These are phyloP conservation scores for Chlorella sp. DNA, from an alignment of 139 green algal genomes.

Conservation along the genomic window DNA sequence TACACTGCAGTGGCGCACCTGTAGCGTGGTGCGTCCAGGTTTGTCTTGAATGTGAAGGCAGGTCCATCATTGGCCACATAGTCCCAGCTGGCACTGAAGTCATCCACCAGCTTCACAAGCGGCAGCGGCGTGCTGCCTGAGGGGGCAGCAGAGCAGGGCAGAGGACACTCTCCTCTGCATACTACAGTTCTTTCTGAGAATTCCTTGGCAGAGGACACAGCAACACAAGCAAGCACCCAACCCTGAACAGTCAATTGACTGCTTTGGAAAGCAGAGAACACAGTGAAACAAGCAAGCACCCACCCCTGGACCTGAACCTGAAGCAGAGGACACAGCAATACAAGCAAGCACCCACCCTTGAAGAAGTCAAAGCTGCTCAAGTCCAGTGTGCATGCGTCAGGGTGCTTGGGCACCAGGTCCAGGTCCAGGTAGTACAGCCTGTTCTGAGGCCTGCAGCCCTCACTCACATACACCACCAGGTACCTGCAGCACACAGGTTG, in stretches of 20 bases:
- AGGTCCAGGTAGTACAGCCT: constrained; percentile 46
- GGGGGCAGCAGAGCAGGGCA: too few relatives aligned
- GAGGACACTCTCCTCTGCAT: too few relatives aligned
- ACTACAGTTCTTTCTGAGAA: too few relatives aligned
- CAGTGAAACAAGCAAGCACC: too few relatives aligned
- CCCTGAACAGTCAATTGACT: too few relatives aligned
- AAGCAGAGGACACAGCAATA: too few relatives aligned
- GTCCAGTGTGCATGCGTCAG: constrained; percentile 30
- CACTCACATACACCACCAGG: constrained; percentile 58
- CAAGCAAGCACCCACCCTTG: constrained; percentile 33
- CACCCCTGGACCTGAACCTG: too few relatives aligned
- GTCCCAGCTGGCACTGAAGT: constrained; percentile 68
- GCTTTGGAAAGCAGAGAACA: too few relatives aligned
- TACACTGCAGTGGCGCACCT: too few relatives aligned
- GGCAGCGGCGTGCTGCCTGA: constrained; percentile 40
- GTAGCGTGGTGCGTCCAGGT: constrained; percentile 74
- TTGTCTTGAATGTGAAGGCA: constrained; percentile 76
- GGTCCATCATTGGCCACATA: constrained; percentile 77
- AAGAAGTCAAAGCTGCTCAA: constrained; percentile 51
- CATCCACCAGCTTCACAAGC: constrained; percentile 70
- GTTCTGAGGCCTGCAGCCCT: constrained; percentile 80
- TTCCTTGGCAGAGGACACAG: too few relatives aligned
- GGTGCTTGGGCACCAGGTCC: background rate
- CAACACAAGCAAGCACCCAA: too few relatives aligned
- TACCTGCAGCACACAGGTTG: constrained; percentile 46